Conservation (phyloP, 192 early-diverging fungal genomes). For the Thoreauomyces humboldtii region DNA sequence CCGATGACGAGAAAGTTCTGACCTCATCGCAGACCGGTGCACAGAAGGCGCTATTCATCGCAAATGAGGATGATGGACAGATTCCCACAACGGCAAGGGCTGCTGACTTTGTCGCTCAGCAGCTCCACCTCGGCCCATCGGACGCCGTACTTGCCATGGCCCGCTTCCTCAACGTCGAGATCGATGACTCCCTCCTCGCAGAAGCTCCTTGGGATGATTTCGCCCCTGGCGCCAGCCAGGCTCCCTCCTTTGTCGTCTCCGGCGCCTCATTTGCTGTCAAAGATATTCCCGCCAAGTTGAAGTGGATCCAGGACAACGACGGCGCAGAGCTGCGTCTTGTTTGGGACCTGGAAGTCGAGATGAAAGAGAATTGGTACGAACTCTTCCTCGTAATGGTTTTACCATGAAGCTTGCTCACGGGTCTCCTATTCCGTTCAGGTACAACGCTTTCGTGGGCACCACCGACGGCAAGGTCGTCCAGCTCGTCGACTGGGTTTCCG, state of each 20-base stretch:
- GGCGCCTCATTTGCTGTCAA: conserved; percentile 34
- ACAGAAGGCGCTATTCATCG: not conserved
- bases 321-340: conserved; percentile 60
- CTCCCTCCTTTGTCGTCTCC: conserved; percentile 52
- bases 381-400: not conserved
- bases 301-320: conserved; percentile 61
- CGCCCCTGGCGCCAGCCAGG: conserved; percentile 15
- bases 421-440: conserved; percentile 6
- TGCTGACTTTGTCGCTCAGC: conserved; percentile 15
- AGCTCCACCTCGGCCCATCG: conserved; percentile 27
- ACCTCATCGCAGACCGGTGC: not conserved
- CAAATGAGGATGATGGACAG: not conserved
- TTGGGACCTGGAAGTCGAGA: conserved; percentile 79
- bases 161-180: conserved; percentile 53
- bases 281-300: conserved; percentile 56
- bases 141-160: conserved; percentile 67
- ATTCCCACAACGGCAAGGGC: not conserved
- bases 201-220: conserved; percentile 33
- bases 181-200: conserved; percentile 18
- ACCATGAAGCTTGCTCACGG: not conserved
- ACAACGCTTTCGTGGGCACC: conserved; percentile 57
- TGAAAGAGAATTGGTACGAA: conserved; percentile 70
- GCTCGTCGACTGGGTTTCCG: conserved; percentile 83
- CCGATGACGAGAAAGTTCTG: conserved; percentile 4
- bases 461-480: conserved; percentile 59